phyloP scores from a whole-genome alignment of 139 green algal genomes.

The Diplosphaera chodatii region DNA sequence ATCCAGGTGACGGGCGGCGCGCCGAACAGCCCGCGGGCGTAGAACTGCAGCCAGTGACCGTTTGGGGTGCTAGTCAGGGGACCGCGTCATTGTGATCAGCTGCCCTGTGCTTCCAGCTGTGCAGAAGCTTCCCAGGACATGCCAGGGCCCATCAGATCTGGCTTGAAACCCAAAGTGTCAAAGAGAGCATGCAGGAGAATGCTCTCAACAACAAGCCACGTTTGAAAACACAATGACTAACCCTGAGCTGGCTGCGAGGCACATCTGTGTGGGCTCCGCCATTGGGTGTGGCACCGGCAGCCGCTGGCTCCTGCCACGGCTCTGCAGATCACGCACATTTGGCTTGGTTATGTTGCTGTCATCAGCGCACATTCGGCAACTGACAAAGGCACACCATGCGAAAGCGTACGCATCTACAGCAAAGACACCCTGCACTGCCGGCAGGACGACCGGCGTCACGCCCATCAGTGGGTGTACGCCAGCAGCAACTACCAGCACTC shows the following conservation, averaged over 20 bases:
- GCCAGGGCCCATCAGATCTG: constrained; percentile 4
- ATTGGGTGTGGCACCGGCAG: background rate
- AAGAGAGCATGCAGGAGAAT: no score
- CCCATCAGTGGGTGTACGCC: no score
- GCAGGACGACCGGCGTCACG: no score
- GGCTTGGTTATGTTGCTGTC: no score
- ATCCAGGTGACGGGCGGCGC: constrained; percentile 23
- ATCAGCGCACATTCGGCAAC: background rate
- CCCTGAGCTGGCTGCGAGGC: no score
- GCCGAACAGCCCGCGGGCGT: constrained; percentile 66
- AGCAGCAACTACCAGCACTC: no score
- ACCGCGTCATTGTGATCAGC: background rate
- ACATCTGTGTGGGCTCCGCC: constrained; percentile 8
- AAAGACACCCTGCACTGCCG: no score
- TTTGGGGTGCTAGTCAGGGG: background rate
- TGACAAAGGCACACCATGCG: background rate
- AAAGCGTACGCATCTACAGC: no score
- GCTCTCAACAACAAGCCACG: no score
- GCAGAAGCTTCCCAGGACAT: background rate
- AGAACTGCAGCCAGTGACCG: constrained; percentile 42
- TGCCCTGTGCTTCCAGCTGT: background rate
- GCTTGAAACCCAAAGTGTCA: background rate
- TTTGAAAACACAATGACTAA: no score
- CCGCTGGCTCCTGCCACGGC: no score
- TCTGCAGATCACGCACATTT: no score